Conservation (phyloP, 2,329 filamentous ascomycete species). For the Clarireedia hainanense region DNA sequence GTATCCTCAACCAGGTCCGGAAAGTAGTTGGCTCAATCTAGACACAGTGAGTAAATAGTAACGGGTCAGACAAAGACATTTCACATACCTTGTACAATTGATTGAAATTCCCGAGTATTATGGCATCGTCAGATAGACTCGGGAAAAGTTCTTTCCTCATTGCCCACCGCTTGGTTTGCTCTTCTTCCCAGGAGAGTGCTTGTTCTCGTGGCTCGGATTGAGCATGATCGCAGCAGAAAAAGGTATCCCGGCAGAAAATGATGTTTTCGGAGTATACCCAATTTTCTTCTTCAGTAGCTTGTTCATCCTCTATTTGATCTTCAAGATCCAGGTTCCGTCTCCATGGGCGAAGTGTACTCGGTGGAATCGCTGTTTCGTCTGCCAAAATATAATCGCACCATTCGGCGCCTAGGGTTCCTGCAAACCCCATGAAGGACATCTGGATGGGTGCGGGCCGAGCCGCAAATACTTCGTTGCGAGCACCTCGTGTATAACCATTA, state of each 20-base stretch:
- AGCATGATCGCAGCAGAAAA: constrained; percentile 94
- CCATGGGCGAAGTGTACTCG: constrained; percentile 70
- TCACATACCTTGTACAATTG: constrained; percentile 85
- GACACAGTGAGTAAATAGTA: neutral
- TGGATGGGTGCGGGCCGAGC: constrained; percentile 91
- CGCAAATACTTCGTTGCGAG: constrained; percentile 95
- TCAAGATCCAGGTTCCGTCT: constrained; percentile 66
- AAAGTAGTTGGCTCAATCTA: constrained; percentile 97
- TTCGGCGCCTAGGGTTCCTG: constrained; percentile 88
- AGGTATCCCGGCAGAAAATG: constrained; percentile 87
- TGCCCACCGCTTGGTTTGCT: constrained; percentile 74
- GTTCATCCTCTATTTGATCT: constrained; percentile 61
- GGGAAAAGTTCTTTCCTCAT: constrained; percentile 95
- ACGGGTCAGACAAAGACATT: neutral
- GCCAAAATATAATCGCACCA: constrained; percentile 98
- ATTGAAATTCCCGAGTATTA: constrained; percentile 97
- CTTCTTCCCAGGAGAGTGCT: constrained; percentile 70
- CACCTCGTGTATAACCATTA: constrained; percentile 95
- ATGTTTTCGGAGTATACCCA: constrained; percentile 98
- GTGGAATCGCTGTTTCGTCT: constrained; percentile 79
- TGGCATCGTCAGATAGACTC: constrained; percentile 66
- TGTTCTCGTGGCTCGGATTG: constrained; percentile 76
- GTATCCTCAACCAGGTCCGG: constrained; percentile 87
- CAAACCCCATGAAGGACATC: constrained; percentile 99
- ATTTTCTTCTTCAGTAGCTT: constrained; percentile 51